These are phyloP conservation scores for Lanmaoa pseudosensibilis DNA, from an alignment of 768 basidiomycete species.

Conservation along the genomic window DNA sequence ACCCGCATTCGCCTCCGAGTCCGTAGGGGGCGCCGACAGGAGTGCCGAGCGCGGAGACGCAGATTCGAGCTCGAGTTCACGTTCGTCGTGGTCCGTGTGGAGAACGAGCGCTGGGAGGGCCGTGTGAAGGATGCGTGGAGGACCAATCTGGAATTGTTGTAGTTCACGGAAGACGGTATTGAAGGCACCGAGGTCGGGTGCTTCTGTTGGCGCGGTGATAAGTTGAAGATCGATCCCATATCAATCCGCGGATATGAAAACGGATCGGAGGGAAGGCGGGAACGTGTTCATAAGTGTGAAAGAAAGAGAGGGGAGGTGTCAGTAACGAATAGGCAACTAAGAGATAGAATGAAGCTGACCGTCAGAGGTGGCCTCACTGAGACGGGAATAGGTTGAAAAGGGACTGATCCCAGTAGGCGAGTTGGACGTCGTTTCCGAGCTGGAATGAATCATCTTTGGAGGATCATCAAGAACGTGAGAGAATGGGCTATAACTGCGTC, in stretches of 20 bases:
- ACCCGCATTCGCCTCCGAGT: conserved; percentile 43
- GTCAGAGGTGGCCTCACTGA: conserved; percentile 56
- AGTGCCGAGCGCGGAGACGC: conserved; percentile 30
- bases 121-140: conserved; percentile 25
- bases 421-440: conserved; percentile 37
- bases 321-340: neutral
- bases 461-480: conserved; percentile 18
- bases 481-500: neutral
- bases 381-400: conserved; percentile 38
- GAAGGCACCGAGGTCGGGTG: conserved; percentile 75
- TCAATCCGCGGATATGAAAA: conserved; percentile 13
- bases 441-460: conserved; percentile 34
- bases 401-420: conserved; percentile 39
- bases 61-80: conserved; percentile 25
- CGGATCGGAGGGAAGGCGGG: conserved; percentile 1
- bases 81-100: conserved; percentile 20
- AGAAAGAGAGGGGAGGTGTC: neutral
- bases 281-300: neutral
- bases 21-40: conserved; percentile 26
- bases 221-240: neutral
- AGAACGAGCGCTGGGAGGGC: conserved; percentile 11
- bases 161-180: conserved; percentile 67
- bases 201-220: conserved; percentile 39
- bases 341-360: conserved; percentile 27
- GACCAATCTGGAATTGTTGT: conserved; percentile 53